A percentile compares a stretch with the other conserved stretches of the same genome.
Evolutionary conservation across 345 rosid genomes (phyloP).

Genomic region (Durio zibethinus): DNA sequence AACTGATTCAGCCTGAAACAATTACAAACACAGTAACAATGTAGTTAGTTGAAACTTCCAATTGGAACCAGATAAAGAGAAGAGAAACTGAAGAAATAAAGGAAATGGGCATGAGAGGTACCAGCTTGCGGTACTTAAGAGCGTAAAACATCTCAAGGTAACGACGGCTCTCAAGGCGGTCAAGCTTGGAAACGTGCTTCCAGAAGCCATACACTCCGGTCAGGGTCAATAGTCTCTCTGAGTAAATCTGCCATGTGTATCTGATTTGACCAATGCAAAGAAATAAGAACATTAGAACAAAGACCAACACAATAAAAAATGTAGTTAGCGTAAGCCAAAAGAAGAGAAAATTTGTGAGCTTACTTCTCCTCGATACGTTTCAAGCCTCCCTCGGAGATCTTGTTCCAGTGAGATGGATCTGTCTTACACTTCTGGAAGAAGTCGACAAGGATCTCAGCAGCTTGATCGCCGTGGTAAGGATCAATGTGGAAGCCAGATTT

Average conservation of each 20-base stretch:
- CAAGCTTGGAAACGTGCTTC: constrained; percentile 95
- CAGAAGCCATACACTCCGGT: constrained; percentile 93
- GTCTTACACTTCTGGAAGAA: constrained; percentile 69
- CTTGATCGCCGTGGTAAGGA: constrained; percentile 90
- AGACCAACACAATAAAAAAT: neutral
- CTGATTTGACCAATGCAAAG: constrained; percentile 25
- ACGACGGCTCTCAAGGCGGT: constrained; percentile 77
- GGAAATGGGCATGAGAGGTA: constrained; percentile 19
- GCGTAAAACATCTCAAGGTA: constrained; percentile 94
- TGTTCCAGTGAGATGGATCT: constrained; percentile 70
- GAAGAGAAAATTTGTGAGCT: neutral
- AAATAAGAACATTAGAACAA: neutral
- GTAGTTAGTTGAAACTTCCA: neutral
- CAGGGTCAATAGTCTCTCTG: constrained; percentile 76
- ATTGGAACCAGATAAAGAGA: neutral
- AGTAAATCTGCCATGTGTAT: constrained; percentile 89
- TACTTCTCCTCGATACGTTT: constrained; percentile 86
- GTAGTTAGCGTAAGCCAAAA: neutral
- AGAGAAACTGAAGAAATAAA: neutral
- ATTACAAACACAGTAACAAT: neutral
- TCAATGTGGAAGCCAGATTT: constrained; percentile 85
- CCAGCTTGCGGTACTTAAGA: constrained; percentile 76
- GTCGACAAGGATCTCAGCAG: constrained; percentile 58
- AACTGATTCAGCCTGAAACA: constrained; percentile 74
- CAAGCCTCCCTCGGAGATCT: constrained; percentile 72